phyloP scores from a whole-genome alignment of 371 early-diverging fungal species.

The Lichtheimia hyalospora region DNA sequence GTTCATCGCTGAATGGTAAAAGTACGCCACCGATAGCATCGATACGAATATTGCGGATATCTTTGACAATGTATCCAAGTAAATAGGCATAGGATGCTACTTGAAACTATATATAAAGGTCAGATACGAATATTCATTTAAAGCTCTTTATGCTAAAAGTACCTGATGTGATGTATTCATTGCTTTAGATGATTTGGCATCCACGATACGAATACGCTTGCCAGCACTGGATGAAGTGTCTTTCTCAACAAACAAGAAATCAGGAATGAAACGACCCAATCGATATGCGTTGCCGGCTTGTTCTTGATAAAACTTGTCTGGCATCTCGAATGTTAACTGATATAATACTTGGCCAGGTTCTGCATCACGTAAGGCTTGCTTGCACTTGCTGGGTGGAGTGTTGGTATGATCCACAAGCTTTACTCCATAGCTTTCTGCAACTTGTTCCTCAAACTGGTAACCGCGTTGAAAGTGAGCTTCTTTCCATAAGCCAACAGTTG shows the following conservation, averaged over 20 bases:
- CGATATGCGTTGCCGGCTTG: constrained; percentile 28
- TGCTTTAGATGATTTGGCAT: constrained; percentile 49
- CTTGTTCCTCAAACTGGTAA: constrained; percentile 25
- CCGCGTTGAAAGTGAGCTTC: constrained; percentile 17
- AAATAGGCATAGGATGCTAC: constrained; percentile 53
- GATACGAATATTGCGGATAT: constrained; percentile 41
- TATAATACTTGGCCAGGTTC: constrained; percentile 40
- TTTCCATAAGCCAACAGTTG: neutral
- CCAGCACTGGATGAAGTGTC: constrained; percentile 26
- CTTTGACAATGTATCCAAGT: constrained; percentile 35
- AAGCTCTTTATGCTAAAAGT: too few species aligned
- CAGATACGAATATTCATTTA: too few species aligned
- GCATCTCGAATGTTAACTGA: constrained; percentile 41
- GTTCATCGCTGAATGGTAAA: constrained; percentile 35
- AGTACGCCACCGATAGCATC: constrained; percentile 48
- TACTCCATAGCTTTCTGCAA: constrained; percentile 20
- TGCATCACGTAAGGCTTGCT: constrained; percentile 27
- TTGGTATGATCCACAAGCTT: constrained; percentile 35
- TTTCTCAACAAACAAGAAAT: constrained; percentile 44
- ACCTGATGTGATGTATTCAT: constrained; percentile 50
- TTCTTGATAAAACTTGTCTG: constrained; percentile 33
- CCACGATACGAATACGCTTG: constrained; percentile 41
- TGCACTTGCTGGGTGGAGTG: constrained; percentile 26
- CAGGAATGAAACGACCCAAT: constrained; percentile 44
- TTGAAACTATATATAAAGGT: constrained; percentile 37